phyloP scores from a whole-genome alignment of 352 stramenopile species.

The Pythium sukuiense region DNA sequence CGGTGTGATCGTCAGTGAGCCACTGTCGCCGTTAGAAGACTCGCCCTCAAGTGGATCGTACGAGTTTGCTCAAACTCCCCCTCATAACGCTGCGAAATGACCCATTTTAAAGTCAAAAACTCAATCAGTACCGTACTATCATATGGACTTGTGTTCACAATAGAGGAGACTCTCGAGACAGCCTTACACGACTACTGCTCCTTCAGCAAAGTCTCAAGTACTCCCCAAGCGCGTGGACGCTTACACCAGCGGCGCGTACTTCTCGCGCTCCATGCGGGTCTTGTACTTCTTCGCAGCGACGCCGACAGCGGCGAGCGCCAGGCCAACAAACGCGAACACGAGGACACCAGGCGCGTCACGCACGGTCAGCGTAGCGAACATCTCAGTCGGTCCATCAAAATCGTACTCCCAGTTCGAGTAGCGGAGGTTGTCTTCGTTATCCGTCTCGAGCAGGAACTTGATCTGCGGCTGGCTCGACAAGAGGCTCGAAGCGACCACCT shows the following conservation, averaged over 20 bases:
- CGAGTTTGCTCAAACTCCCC: no score
- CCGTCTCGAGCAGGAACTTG: not conserved
- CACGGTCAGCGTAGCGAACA: not conserved
- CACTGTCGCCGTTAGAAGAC: no score
- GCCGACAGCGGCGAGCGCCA: constrained; percentile 2
- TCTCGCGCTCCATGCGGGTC: not conserved
- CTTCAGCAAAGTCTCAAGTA: no score
- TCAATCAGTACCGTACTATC: no score
- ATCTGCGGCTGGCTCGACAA: constrained; percentile 4
- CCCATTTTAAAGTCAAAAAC: no score
- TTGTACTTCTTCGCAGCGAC: constrained; percentile 5
- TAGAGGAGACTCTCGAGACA: no score
- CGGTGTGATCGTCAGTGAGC: no score
- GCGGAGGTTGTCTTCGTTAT: not conserved
- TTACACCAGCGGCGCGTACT: constrained; percentile 5
- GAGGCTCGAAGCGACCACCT: not conserved
- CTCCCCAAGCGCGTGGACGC: no score
- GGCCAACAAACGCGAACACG: constrained; percentile 1
- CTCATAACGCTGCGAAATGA: no score
- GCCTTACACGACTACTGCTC: no score
- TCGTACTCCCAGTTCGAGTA: not conserved
- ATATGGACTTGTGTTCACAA: no score
- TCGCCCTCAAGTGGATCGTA: no score
- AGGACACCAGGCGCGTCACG: not conserved
- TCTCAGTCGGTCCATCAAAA: not conserved